Percentiles rank a stretch among this genome's conserved stretches.
Conservation (phyloP, 192 early-diverging fungal genomes). For the Blastocladiella britannica region DNA sequence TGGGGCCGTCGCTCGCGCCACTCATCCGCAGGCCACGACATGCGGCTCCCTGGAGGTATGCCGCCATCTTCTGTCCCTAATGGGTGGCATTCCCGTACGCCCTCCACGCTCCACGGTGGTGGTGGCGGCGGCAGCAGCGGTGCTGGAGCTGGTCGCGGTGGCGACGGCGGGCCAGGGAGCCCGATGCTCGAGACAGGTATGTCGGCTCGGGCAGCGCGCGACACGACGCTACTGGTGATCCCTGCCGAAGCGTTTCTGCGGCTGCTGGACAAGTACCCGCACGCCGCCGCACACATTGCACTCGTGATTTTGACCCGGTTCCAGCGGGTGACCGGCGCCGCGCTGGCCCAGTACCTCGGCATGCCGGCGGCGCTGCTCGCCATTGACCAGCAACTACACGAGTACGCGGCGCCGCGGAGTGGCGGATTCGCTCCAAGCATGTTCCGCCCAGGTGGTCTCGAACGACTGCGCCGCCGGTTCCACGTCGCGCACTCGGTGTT, state of each 20-base stretch:
- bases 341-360: conserved; percentile 71
- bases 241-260: conserved; percentile 81
- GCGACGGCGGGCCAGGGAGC: no score
- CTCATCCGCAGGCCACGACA: no score
- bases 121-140: no score
- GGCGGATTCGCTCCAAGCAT: no score
- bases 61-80: no score
- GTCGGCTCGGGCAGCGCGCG: conserved; percentile 58
- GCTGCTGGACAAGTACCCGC: conserved; percentile 72
- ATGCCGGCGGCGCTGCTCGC: conserved; percentile 52
- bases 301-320: conserved; percentile 91
- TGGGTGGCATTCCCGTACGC: no score
- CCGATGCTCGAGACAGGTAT: no score
- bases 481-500: background rate
- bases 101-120: no score
- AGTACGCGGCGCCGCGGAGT: background rate
- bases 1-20: no score
- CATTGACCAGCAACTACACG: background rate
- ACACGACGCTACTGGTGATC: conserved; percentile 82
- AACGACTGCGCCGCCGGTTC: conserved; percentile 28
- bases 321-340: conserved; percentile 82
- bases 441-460: conserved; percentile 28
- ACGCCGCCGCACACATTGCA: conserved; percentile 79
- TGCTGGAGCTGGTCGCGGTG: no score
- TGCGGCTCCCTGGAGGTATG: no score